These are phyloP conservation scores for Pythium biforme DNA, from an alignment of 352 stramenopile species.

Conservation along the genomic window DNA sequence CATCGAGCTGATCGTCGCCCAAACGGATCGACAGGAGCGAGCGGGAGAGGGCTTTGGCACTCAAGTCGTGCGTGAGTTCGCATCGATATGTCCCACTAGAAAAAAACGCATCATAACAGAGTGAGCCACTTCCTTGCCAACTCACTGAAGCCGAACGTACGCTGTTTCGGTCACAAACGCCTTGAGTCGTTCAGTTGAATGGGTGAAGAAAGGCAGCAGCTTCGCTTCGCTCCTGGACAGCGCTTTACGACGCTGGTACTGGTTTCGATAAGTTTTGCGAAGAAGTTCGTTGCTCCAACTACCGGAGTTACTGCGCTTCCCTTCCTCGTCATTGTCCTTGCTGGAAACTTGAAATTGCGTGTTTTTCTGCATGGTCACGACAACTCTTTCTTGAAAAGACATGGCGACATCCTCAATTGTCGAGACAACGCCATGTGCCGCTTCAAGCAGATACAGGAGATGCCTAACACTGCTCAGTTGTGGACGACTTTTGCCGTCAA, in stretches of 20 bases:
- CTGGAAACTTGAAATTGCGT: neutral
- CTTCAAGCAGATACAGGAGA: constrained; percentile 45
- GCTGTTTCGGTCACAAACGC: constrained; percentile 17
- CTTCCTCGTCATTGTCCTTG: neutral
- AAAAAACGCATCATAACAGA: neutral
- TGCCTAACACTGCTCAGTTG: constrained; percentile 39
- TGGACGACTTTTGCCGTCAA: constrained; percentile 13
- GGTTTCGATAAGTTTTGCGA: constrained; percentile 51
- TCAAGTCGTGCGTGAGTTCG: constrained; percentile 2
- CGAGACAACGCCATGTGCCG: constrained; percentile 28
- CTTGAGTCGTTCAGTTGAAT: constrained; percentile 60
- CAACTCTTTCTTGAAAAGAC: constrained; percentile 60
- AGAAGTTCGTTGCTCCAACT: constrained; percentile 59
- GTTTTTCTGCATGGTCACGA: constrained; percentile 65
- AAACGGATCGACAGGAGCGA: constrained; percentile 6
- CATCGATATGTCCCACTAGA: constrained; percentile 10
- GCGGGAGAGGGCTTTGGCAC: neutral
- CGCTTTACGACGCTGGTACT: constrained; percentile 46
- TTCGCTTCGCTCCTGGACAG: constrained; percentile 62
- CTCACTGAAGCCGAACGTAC: constrained; percentile 8
- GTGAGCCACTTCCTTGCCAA: neutral
- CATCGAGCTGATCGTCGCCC: constrained; percentile 8
- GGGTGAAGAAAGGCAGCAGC: constrained; percentile 60
- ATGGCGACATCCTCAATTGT: constrained; percentile 42
- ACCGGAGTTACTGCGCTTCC: constrained; percentile 1